Conservation (phyloP, 768 basidiomycete genomes). For the Naganishia randhawae region DNA sequence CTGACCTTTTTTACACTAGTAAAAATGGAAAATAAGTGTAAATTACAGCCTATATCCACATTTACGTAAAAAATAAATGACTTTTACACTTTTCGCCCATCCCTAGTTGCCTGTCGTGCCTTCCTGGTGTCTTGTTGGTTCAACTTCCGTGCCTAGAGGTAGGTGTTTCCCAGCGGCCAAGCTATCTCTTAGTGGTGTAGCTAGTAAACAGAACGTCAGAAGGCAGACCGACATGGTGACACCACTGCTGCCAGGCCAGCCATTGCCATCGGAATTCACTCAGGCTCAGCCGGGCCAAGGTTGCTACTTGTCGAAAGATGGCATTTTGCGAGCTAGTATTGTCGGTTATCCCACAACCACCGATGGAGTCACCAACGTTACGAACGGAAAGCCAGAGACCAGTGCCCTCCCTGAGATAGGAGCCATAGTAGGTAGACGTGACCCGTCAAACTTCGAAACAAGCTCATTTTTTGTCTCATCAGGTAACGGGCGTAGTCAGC, state of each 20-base stretch:
- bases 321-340: conserved; percentile 43
- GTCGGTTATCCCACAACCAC: conserved; percentile 40
- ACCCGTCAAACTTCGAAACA: not conserved
- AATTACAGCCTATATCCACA: too few species aligned
- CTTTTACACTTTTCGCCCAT: too few species aligned
- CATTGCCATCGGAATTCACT: conserved; percentile 39
- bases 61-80: too few species aligned
- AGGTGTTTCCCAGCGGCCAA: too few species aligned
- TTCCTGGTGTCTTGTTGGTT: too few species aligned
- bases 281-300: conserved; percentile 41
- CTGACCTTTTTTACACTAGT: too few species aligned
- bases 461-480: not conserved
- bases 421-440: conserved; percentile 35
- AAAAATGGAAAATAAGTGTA: too few species aligned
- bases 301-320: conserved; percentile 37
- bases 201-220: too few species aligned
- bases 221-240: not conserved
- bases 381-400: conserved; percentile 39
- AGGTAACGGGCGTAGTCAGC: conserved; percentile 39
- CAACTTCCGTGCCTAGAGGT: too few species aligned
- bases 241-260: conserved; percentile 45
- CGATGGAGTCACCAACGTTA: conserved; percentile 43
- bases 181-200: too few species aligned
- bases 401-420: conserved; percentile 44
- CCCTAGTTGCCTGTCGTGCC: too few species aligned